These are phyloP conservation scores for Prinsepia uniflora DNA, from an alignment of 306 rosid species.

Conservation along the genomic window DNA sequence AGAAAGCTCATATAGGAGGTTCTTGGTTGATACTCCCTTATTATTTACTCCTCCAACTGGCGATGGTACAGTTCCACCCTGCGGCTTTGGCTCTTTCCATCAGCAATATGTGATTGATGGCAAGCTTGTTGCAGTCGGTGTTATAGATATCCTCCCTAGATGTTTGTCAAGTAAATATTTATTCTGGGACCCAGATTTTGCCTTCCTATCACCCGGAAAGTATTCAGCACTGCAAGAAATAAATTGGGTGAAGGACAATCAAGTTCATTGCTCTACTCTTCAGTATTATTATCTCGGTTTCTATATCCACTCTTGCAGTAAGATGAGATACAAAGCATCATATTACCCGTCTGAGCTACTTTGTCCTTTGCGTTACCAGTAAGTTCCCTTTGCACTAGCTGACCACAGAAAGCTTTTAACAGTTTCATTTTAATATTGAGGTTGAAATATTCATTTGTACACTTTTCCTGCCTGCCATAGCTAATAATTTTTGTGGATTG, in stretches of 20 bases:
- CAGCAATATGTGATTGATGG: conserved; percentile 87
- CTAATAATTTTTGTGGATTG: background rate
- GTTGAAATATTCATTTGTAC: background rate
- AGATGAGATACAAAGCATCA: conserved; percentile 97
- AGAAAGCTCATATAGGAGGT: conserved; percentile 62
- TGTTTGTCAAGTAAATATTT: conserved; percentile 93
- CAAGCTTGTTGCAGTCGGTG: conserved; percentile 89
- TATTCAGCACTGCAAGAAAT: conserved; percentile 90
- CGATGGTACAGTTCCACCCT: conserved; percentile 73
- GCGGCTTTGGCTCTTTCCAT: conserved; percentile 98
- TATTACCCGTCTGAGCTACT: conserved; percentile 85
- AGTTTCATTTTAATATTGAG: background rate
- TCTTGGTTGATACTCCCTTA: conserved; percentile 85
- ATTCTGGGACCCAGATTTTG: conserved; percentile 97
- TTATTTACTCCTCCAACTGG: conserved; percentile 54
- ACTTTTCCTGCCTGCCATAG: background rate
- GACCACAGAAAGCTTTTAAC: background rate
- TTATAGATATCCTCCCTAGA: conserved; percentile 86
- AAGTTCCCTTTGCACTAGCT: conserved; percentile 38
- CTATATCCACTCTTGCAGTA: conserved; percentile 83
- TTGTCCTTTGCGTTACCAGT: conserved; percentile 89
- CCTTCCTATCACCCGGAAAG: conserved; percentile 89
- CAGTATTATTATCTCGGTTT: conserved; percentile 93
- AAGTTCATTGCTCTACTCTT: conserved; percentile 63
- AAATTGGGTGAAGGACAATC: conserved; percentile 85